Base-by-base conservation (phyloP, 345 rosid genomes). In the Psidium guajava region DNA sequence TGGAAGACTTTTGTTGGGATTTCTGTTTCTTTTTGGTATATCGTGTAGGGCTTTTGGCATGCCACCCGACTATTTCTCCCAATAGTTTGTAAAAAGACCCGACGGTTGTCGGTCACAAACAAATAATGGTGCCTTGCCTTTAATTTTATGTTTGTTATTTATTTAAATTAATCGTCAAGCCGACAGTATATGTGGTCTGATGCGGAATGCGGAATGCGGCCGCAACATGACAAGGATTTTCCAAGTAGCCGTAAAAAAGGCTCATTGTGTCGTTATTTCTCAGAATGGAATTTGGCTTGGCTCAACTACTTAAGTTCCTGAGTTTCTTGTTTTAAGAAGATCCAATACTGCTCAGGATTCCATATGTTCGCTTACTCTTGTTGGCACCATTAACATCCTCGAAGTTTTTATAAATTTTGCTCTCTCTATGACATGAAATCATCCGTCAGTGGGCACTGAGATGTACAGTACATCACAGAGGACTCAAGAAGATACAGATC, bases 401-500 rank as follows among this genome's bases (percentile, higher is more conserved):
- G 3, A 55, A 77, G 5, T 40, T 36, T 85, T 1, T 22, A 15
- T n/a, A 44, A 47, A 22, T 58, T 84, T 28, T 51, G 27, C 59
- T 54, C 55, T 77, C 36, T 83, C 59, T 80, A 81, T 69, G 81
- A 84, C 28, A 74, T 54, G 59, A 85, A 81, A 89, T 89, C 84
- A 82, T 90, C 85, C 89, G 82, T 56, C 90, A 91, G 89, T 77
- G 82, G 92, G 91, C 91, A 93, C 91, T 85, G 90, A 91, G 85
- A 56, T 83, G 24, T 93, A 92, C 86, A 81, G 87, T 86, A 87
- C 87, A 80, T 92, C 91, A 91, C 87, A 86, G 88, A 92, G 89
- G 81, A 86, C 82, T 90, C 90, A 82, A 90, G 96, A 93, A 86
- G 92, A 91, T 58, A 83, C 89, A 53, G 92, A 90, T 86, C 88